Base-by-base conservation (phyloP, 495 filamentous ascomycete species). In the Aspergillus homomorphus region DNA sequence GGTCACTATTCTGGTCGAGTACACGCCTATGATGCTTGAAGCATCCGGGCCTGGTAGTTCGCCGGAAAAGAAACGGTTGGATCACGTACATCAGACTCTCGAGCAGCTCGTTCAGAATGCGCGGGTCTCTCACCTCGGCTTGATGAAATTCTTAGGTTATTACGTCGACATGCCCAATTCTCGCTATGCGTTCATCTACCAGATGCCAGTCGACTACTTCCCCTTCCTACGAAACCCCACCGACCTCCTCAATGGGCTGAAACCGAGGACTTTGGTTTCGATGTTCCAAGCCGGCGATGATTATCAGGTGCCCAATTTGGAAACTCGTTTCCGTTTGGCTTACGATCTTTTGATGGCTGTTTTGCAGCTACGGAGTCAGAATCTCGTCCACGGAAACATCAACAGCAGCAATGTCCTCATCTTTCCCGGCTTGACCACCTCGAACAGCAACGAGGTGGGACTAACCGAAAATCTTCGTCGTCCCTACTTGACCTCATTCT, bases 281-380 rank as follows among this genome's bases (percentile, higher is more conserved):
- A 71, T 81, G 12, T 70, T 77, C 26, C 81, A 78, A 45, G 77
- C 75, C 19, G 72, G 69, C 19, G 79, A 73, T 42, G 75, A 78
- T 26, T 74, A 71, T 53, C 71, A 74, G 33, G 77, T 75, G 28
- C 84, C 84, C 18, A 84, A 77, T 44, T 68, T 87, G 4, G 92
- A 97, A 67, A 89, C 89, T 54, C 88, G 92, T 49, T 96, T 92
- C 66, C 84, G 89, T 15, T 78, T 97, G 38, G 91, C 90, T 0
- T 84, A 90, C 51, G 90, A 91, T 62, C 79, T 96, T 9, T 80
- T 84, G 30, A 87, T 87, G 68, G 88, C 88, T 16, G 79, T 92
- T 46, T 82, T 91, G 45, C 86, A 90, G 51, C 68, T 96, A 62
- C 85, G 93, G 66, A 86, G 85, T 20, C 83, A 89, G 54, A 87